Conservation (phyloP, 257 asterid genomes). For the Jacaranda mimosifolia region DNA sequence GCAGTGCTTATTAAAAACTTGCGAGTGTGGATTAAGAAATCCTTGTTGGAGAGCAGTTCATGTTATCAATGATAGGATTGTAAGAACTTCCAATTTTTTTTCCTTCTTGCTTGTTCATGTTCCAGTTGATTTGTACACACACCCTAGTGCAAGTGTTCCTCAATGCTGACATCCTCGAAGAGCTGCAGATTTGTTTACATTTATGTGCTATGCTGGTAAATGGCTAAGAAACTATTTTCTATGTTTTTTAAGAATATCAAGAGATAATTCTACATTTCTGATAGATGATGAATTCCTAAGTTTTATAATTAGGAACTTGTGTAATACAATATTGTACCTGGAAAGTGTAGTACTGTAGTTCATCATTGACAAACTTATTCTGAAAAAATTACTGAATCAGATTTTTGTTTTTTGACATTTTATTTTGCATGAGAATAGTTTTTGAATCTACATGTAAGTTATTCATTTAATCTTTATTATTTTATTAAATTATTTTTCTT, state of each 20-base stretch:
- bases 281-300: not conserved
- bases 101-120: not conserved
- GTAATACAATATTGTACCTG: not conserved
- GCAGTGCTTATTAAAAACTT: not conserved
- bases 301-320: not conserved
- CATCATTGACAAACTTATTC: not conserved
- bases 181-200: not conserved
- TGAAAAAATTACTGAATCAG: not conserved
- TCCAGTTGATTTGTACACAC: not conserved
- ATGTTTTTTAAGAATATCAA: constrained; percentile 3
- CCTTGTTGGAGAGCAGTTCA: not conserved
- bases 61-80: not conserved
- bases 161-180: constrained; percentile 2
- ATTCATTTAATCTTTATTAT: not conserved
- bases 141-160: not conserved
- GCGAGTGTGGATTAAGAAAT: not conserved
- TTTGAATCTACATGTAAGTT: constrained; percentile 3
- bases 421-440: not conserved
- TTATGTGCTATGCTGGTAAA: not conserved
- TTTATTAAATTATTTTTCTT: constrained; percentile 6
- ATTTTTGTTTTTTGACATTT: not conserved
- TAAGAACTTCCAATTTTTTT: not conserved
- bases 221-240: not conserved
- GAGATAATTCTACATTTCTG: not conserved
- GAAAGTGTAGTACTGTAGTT: constrained; percentile 14